Percentiles rank a stretch among this genome's conserved stretches.
phyloP scores from a whole-genome alignment of 148 eudicot species.

The Amaranthus palmeri region DNA sequence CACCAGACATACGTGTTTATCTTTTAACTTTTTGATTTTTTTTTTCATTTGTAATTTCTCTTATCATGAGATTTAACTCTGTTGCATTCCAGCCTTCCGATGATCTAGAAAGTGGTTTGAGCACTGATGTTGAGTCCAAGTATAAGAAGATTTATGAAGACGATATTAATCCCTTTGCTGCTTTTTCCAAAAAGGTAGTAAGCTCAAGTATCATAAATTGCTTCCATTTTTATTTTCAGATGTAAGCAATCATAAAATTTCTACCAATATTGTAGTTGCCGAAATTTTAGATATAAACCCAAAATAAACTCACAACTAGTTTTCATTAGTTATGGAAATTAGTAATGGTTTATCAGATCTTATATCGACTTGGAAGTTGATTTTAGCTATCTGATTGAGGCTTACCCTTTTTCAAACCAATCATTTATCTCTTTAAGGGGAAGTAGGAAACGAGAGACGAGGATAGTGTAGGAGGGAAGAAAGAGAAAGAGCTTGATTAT shows the following conservation, averaged over 20 bases:
- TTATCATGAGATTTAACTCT: constrained; percentile 11
- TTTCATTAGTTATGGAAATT: background rate
- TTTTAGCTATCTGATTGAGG: background rate
- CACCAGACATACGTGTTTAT: constrained; percentile 4
- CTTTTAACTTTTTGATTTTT: too few species aligned
- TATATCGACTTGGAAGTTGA: background rate
- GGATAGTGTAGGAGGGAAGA: background rate
- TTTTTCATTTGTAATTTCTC: constrained; percentile 9
- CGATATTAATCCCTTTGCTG: constrained; percentile 99
- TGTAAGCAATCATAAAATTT: background rate
- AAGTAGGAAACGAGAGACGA: background rate
- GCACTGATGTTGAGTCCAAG: constrained; percentile 97
- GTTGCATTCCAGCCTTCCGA: constrained; percentile 62
- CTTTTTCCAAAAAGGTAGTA: constrained; percentile 89
- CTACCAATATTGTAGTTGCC: background rate
- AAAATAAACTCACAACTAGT: background rate
- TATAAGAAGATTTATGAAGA: constrained; percentile 98
- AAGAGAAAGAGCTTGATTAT: background rate
- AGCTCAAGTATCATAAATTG: background rate
- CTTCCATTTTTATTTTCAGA: background rate
- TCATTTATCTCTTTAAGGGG: background rate
- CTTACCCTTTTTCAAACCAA: background rate
- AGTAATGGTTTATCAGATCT: background rate
- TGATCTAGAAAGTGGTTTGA: constrained; percentile 88
- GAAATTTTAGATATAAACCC: background rate